Evolutionary conservation across 140 eudicot genomes (phyloP), one percentile per base, ranked within the genome.

Genomic region (Artemisia princeps): DNA sequence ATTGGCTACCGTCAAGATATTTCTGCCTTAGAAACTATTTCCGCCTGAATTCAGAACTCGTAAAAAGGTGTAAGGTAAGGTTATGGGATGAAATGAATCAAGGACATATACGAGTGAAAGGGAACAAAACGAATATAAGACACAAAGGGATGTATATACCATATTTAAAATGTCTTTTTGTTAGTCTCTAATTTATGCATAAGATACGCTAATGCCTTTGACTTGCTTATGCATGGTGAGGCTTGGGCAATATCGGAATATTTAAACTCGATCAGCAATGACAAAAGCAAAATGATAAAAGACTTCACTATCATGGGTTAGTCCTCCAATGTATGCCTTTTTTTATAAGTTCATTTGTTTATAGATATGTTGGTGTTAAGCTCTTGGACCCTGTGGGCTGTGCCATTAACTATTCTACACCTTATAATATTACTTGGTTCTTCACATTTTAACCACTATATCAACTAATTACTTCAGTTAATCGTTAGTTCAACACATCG

Each of bases 271-370:
- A 59, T 76, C 68, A 64, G 66, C 64, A 68, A 72, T 77, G 78
- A 77, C 81, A 77, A 77, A 77, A 4, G 67, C 62, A 65, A 71
- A 72, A 65, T 56, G 74, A 54, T 65, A 11, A 77, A 52, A 71
- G 68, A 58, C 61, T 28, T 77, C 77, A 51, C 45, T 24, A 65
- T 77, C 73, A 58, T 51, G 78, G 81, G 77, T 77, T 77, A 72
- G 62, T 55, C 56, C 10, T 33, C 77, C 81, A 77, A 77, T 77
- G 81, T 55, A 44, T 22, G 16, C 64, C 55, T 59, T 65, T 23
- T 22, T 59, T 24, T 30, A 59, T 74, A 59, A 12, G 44, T 48
- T 28, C 44, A 37, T 71, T 48, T 55, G 46, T 58, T 60, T 74
- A 28, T 45, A 45, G 48, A 51, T 33, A 57, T 65, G 30, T 33